Evolutionary conservation across 176 grass and related monocot species (phyloP).

Genomic region (Lolium perenne): DNA sequence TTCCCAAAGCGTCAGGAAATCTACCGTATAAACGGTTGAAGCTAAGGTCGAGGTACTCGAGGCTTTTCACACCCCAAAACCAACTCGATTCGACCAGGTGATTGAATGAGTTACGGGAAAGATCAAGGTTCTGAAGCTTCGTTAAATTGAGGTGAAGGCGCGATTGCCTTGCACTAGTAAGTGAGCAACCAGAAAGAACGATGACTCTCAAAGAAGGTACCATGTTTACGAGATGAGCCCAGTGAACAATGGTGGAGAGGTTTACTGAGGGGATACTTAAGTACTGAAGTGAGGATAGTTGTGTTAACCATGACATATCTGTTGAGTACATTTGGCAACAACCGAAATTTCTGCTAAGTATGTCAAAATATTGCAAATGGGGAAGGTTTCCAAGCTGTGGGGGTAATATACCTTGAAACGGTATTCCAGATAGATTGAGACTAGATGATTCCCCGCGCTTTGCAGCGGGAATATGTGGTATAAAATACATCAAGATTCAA

Average conservation of each 20-base stretch:
- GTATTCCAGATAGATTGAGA: not conserved
- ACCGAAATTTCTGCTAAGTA: not conserved
- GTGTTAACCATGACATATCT: not conserved
- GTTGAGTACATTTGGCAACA: not conserved
- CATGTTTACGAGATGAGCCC: not conserved
- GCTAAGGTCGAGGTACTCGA: not conserved
- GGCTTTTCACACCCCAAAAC: constrained; percentile 43
- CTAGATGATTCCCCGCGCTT: too few species aligned
- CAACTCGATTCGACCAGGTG: constrained; percentile 26
- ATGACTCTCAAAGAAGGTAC: constrained; percentile 19
- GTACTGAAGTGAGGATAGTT: not conserved
- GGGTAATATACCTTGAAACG: not conserved
- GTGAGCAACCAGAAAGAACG: not conserved
- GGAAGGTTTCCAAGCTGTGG: not conserved
- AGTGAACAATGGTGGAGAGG: not conserved
- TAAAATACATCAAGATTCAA: too few species aligned
- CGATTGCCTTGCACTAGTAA: not conserved
- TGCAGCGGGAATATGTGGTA: too few species aligned
- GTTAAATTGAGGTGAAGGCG: not conserved
- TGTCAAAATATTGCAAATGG: not conserved
- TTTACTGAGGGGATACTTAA: not conserved
- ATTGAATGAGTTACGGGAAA: not conserved
- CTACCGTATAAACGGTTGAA: not conserved
- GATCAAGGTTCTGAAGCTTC: not conserved
- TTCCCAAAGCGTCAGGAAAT: not conserved